These are phyloP conservation scores for Haberlea rhodopensis DNA, from an alignment of 257 asterid species.

Conservation along the genomic window DNA sequence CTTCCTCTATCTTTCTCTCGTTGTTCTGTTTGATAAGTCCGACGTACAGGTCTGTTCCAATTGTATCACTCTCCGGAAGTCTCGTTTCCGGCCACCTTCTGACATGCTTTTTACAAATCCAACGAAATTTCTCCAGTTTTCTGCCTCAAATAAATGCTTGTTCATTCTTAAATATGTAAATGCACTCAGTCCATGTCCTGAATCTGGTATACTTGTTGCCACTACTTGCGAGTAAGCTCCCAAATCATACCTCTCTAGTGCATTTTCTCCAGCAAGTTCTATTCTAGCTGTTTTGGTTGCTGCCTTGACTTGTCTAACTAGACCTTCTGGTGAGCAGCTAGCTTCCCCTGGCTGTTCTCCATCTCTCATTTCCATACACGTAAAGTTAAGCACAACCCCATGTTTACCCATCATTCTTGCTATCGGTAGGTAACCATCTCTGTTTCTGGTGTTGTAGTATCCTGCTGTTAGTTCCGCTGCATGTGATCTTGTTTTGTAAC, in stretches of 20 bases:
- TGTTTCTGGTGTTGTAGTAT: constrained; percentile 72
- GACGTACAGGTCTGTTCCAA: constrained; percentile 66
- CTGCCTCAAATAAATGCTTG: constrained; percentile 66
- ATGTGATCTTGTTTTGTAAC: constrained; percentile 83
- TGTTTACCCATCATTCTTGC: constrained; percentile 75
- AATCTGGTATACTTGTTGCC: constrained; percentile 65
- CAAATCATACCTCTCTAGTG: constrained; percentile 75
- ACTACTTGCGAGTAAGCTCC: constrained; percentile 69
- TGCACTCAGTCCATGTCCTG: constrained; percentile 65
- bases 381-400: constrained; percentile 63
- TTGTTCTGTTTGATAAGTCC: constrained; percentile 48
- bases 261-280: constrained; percentile 92
- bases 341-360: constrained; percentile 73
- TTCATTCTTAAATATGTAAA: constrained; percentile 86
- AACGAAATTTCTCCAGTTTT: constrained; percentile 74
- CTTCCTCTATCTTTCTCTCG: constrained; percentile 38
- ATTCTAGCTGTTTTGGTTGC: constrained; percentile 62
- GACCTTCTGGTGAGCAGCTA: constrained; percentile 83
- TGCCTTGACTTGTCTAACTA: constrained; percentile 76
- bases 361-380: constrained; percentile 95
- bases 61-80: constrained; percentile 56
- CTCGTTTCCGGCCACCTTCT: constrained; percentile 55
- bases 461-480: constrained; percentile 91
- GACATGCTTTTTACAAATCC: constrained; percentile 75
- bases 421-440: constrained; percentile 79